Evolutionary conservation across 2,329 filamentous ascomycete genomes (phyloP).

Genomic region (Fusarium acutatum): DNA sequence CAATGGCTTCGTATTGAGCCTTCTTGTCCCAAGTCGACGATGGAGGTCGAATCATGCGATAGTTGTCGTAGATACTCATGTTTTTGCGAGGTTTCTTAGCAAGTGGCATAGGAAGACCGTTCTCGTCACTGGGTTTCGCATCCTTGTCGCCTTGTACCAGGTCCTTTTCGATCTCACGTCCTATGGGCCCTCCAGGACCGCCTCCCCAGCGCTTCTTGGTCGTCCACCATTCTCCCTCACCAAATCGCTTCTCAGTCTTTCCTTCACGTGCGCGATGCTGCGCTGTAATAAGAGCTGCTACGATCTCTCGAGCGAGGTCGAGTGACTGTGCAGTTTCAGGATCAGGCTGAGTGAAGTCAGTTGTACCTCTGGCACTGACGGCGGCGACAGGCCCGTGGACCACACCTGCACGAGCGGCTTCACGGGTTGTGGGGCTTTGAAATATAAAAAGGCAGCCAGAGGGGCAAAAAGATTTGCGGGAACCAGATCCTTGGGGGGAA

Average conservation of each 20-base stretch:
- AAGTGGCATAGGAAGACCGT: slow-evolving; percentile 38
- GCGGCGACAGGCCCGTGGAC: slow-evolving; percentile 70
- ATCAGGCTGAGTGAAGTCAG: slow-evolving; percentile 56
- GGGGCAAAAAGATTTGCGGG: slow-evolving; percentile 63
- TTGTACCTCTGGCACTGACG: slow-evolving; percentile 65
- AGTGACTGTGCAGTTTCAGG: slow-evolving; percentile 65
- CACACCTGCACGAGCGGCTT: slow-evolving; percentile 66
- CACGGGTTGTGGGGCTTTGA: slow-evolving; percentile 67
- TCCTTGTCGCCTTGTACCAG: slow-evolving; percentile 58
- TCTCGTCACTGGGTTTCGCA: slow-evolving; percentile 40
- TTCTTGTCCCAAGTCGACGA: slow-evolving; percentile 68
- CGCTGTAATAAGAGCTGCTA: slow-evolving; percentile 68
- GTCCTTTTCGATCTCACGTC: slow-evolving; percentile 65
- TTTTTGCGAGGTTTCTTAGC: slow-evolving; percentile 63
- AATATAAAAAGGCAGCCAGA: slow-evolving; percentile 68
- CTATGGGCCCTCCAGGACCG: slow-evolving; percentile 68
- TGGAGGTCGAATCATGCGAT: slow-evolving; percentile 68
- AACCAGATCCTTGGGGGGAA: slow-evolving; percentile 45
- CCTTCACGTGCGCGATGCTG: slow-evolving; percentile 70
- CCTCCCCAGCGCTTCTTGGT: slow-evolving; percentile 69
- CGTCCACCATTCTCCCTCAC: slow-evolving; percentile 70
- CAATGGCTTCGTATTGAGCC: slow-evolving; percentile 65
- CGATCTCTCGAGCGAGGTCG: slow-evolving; percentile 69
- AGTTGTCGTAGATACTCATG: slow-evolving; percentile 68
- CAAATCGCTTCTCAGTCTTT: slow-evolving; percentile 63